These are phyloP conservation scores for Yamagishiella unicocca DNA, from an alignment of 139 green algal genomes.

Conservation along the genomic window DNA sequence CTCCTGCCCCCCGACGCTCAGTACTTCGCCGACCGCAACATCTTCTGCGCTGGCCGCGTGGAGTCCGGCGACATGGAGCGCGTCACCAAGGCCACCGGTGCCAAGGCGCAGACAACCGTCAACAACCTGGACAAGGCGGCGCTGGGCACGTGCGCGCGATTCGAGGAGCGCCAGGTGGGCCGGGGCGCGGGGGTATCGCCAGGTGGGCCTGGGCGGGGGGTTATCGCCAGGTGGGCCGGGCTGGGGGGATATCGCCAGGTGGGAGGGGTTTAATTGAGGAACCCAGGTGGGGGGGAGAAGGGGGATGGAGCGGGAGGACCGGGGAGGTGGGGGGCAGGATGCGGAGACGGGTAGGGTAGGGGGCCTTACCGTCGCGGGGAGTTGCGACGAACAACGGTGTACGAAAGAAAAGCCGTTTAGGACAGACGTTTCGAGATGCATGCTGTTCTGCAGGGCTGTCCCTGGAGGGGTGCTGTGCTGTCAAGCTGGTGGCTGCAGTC, in stretches of 20 bases:
- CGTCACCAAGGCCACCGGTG: conserved; percentile 83
- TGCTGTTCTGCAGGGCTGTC: too few relatives aligned
- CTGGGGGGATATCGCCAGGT: too few relatives aligned
- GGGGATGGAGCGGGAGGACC: not conserved
- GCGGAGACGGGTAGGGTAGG: not conserved
- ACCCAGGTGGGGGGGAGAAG: not conserved
- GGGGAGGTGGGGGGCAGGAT: not conserved
- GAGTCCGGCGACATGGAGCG: conserved; percentile 91
- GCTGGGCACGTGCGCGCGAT: conserved; percentile 90
- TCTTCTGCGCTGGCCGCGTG: conserved; percentile 98
- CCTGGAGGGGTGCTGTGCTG: too few relatives aligned
- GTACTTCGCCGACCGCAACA: conserved; percentile 97
- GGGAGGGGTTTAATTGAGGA: too few relatives aligned
- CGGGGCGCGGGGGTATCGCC: not conserved
- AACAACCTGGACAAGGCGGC: conserved; percentile 88
- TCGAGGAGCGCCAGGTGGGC: conserved; percentile 95
- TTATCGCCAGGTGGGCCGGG: too few relatives aligned
- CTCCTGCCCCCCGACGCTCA: conserved; percentile 64
- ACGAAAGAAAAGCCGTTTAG: too few relatives aligned
- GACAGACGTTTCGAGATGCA: too few relatives aligned
- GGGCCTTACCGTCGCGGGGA: too few relatives aligned
- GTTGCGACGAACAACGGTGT: too few relatives aligned
- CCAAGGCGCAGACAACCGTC: conserved; percentile 81
- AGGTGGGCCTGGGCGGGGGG: conserved; percentile 80
- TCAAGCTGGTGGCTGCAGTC: too few relatives aligned